Percentiles rank a stretch among this genome's conserved stretches.
Conservation (phyloP, 768 basidiomycete species). For the Botryobasidium botryosum region DNA sequence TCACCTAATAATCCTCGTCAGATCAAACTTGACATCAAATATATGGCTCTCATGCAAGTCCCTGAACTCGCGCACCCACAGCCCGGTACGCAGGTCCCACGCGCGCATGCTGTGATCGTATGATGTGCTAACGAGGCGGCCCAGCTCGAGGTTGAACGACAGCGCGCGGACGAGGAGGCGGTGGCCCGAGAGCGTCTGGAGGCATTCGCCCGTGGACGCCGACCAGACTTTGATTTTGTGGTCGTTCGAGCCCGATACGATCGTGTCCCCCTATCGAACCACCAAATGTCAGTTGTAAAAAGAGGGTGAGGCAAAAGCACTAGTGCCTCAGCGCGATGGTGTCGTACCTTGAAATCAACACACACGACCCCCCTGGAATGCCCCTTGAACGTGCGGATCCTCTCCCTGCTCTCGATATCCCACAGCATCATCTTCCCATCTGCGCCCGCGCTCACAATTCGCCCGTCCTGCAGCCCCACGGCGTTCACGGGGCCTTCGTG, state of each 20-base stretch:
- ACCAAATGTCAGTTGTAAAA: not conserved
- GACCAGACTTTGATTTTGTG: constrained; percentile 83
- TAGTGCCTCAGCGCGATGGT: not conserved
- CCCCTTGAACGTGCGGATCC: constrained; percentile 66
- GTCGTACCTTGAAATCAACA: constrained; percentile 85
- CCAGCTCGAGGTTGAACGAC: constrained; percentile 54
- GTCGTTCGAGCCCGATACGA: constrained; percentile 83
- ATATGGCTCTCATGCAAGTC: constrained; percentile 67
- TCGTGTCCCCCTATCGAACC: constrained; percentile 67
- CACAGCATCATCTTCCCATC: constrained; percentile 88
- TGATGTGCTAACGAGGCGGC: constrained; percentile 70
- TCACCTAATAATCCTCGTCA: constrained; percentile 63
- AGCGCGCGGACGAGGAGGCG: constrained; percentile 69
- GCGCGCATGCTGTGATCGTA: constrained; percentile 74
- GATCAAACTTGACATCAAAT: constrained; percentile 84
- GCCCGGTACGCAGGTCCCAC: constrained; percentile 50
- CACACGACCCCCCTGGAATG: constrained; percentile 85
- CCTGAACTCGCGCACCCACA: constrained; percentile 56
- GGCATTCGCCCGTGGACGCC: constrained; percentile 64
- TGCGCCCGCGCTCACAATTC: constrained; percentile 68
- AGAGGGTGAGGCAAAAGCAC: not conserved
- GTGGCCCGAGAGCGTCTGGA: constrained; percentile 67
- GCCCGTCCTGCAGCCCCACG: constrained; percentile 57
- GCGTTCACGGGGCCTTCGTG: constrained; percentile 91
- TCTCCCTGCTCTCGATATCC: constrained; percentile 54